phyloP scores from a whole-genome alignment of 352 stramenopile species.

The Peronosclerospora sorghi region DNA sequence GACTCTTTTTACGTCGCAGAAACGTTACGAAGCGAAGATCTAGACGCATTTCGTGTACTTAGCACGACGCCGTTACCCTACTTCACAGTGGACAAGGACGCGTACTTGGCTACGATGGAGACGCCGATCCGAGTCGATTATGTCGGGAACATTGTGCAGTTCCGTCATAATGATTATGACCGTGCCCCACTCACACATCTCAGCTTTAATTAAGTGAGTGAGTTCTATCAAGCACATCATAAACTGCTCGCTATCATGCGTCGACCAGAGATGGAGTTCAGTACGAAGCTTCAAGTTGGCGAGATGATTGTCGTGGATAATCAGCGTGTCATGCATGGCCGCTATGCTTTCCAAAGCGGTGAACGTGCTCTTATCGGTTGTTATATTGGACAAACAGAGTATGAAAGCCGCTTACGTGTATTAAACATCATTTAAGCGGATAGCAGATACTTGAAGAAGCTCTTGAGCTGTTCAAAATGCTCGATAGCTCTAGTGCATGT shows the following conservation, averaged over 20 bases:
- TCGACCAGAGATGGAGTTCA: constrained; percentile 48
- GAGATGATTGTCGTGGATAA: constrained; percentile 85
- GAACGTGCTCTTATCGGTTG: constrained; percentile 77
- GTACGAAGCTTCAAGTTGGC: constrained; percentile 50
- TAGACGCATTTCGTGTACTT: constrained; percentile 61
- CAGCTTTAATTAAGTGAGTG: constrained; percentile 49
- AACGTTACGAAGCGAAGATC: constrained; percentile 41
- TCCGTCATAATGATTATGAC: constrained; percentile 87
- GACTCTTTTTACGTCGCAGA: constrained; percentile 74
- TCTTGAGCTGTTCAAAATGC: too few species aligned
- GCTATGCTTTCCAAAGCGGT: constrained; percentile 63
- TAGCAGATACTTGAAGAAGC: too few species aligned
- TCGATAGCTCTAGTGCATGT: too few species aligned
- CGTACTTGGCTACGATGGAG: constrained; percentile 70
- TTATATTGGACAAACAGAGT: constrained; percentile 83
- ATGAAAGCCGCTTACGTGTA: constrained; percentile 72
- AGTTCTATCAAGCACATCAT: constrained; percentile 71
- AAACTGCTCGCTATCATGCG: constrained; percentile 58
- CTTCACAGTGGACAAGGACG: constrained; percentile 67
- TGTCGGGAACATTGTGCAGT: constrained; percentile 57
- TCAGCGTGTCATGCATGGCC: constrained; percentile 77
- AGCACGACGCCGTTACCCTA: constrained; percentile 58
- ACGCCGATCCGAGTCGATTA: constrained; percentile 70
- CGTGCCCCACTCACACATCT: constrained; percentile 72
- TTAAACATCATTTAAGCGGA: constrained; percentile 71